Evolutionary conservation across 164 flowering plant species (phyloP), one percentile per base, ranked within the genome.

Genomic region (Akebia trifoliata): DNA sequence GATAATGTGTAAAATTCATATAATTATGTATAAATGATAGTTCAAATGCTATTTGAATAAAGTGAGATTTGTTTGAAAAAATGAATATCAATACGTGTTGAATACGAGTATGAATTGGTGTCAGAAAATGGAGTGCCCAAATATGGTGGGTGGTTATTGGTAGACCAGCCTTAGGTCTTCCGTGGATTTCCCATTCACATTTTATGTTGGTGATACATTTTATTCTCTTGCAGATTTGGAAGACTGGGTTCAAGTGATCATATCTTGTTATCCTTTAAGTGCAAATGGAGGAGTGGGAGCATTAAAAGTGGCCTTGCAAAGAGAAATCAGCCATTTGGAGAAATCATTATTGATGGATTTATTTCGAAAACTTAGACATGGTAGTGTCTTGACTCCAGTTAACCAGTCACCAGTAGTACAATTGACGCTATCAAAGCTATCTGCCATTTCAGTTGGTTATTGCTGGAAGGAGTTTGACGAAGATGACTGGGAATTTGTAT

Each of bases 401-500:
- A 72, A 67, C 43, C 75, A 71, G 74, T 69, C 63, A 30, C 90
- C 80, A 12, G 53, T 59, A 28, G 83, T 72, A 46, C 84, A 73
- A 66, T 68, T 76, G 54, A 63, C 78, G 62, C 71, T 85, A 17
- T 74, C 91, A 50, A 74, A 83, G 57, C 71, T 94, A 26, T 72
- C 76, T 36, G 78, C 81, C 2, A 69, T 90, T 72, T 70, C 90
- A 40, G 81, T 85, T 56, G 82, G 76, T 18, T 88, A 86, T 65
- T 94, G 96, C 75, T 85, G 87, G 86, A 72, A 72, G 40, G 85
- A 90, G 40, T 85, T 94, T 56, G 35, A 64, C 66, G 90, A 85
- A 53, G 87, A 88, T 54, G 99, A 94, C 65, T 94, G 97, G 99
- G 79, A 74, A 12, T 88, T 85, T 74, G 66, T 77, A 10, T 59